These are phyloP conservation scores for Colletotrichum tropicale DNA, from an alignment of 2,329 filamentous ascomycete genomes.

Conservation along the genomic window DNA sequence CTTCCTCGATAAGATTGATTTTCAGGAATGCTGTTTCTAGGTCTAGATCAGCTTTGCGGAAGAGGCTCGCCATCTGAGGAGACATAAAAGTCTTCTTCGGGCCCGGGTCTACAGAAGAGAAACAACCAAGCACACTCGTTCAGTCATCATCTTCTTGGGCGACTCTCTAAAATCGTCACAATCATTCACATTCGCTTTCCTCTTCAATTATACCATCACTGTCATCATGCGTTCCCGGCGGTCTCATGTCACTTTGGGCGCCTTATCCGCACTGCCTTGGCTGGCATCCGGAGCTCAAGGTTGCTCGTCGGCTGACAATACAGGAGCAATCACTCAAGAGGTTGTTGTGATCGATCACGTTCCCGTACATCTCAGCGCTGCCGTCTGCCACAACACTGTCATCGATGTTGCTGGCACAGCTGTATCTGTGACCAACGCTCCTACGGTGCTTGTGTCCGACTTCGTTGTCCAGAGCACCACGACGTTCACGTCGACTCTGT, in stretches of 20 bases:
- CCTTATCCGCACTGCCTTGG: not conserved
- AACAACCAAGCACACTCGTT: not conserved
- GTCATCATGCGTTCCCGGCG: not conserved
- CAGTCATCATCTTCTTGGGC: not conserved
- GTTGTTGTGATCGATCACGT: not conserved
- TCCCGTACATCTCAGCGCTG: not conserved
- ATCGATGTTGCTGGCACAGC: not conserved
- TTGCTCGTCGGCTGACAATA: accelerated
- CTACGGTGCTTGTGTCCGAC: not conserved
- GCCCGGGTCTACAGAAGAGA: not conserved
- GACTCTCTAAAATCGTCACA: not conserved
- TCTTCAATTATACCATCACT: not conserved
- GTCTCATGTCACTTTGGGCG: not conserved
- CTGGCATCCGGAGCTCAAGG: not conserved
- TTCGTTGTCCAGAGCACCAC: not conserved
- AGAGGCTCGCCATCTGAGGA: not conserved
- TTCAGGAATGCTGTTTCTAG: not conserved
- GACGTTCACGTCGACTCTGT: not conserved
- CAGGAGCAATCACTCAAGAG: not conserved
- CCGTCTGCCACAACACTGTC: not conserved
- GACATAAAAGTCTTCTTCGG: not conserved
- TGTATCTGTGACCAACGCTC: not conserved
- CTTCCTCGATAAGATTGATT: not conserved
- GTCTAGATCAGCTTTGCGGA: not conserved
- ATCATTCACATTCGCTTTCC: not conserved